phyloP scores from a whole-genome alignment of 2,329 filamentous ascomycete genomes.

The Davidsoniella virescens region DNA sequence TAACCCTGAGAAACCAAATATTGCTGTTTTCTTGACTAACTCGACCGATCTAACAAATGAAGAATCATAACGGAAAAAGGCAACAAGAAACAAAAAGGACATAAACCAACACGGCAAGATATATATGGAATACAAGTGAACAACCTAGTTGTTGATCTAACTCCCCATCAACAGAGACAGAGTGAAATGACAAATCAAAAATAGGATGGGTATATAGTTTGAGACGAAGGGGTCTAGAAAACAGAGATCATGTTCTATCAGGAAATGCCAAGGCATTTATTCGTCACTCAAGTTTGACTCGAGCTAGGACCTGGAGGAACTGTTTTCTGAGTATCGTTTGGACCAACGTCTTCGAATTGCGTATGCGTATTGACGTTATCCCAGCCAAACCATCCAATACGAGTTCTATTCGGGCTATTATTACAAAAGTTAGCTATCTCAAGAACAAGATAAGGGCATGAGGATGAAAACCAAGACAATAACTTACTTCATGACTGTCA shows the following conservation, averaged over 20 bases:
- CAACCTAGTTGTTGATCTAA: neutral
- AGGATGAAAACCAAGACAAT: neutral
- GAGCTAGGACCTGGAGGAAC: neutral
- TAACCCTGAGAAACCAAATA: too few relatives aligned
- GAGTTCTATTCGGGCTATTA: slow-evolving; percentile 8
- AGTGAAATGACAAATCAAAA: too few relatives aligned
- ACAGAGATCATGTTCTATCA: neutral
- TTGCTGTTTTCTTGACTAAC: too few relatives aligned
- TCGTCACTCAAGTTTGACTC: neutral
- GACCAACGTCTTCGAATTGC: slow-evolving; percentile 14
- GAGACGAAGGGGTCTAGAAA: neutral
- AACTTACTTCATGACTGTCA: slow-evolving; percentile 20
- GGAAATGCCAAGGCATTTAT: neutral
- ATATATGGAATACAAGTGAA: neutral
- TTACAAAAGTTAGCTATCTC: neutral
- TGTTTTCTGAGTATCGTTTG: slow-evolving; percentile 13
- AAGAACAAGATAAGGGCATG: neutral
- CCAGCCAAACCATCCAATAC: slow-evolving; percentile 18
- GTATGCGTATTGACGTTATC: slow-evolving; percentile 15
- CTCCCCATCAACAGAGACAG: too few relatives aligned
- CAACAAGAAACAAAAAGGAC: neutral
- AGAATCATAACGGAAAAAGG: neutral
- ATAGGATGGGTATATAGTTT: too few relatives aligned
- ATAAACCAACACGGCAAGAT: neutral
- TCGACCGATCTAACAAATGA: too few relatives aligned